phyloP scores from a whole-genome alignment of 306 rosid genomes.

The Inga laurina region DNA sequence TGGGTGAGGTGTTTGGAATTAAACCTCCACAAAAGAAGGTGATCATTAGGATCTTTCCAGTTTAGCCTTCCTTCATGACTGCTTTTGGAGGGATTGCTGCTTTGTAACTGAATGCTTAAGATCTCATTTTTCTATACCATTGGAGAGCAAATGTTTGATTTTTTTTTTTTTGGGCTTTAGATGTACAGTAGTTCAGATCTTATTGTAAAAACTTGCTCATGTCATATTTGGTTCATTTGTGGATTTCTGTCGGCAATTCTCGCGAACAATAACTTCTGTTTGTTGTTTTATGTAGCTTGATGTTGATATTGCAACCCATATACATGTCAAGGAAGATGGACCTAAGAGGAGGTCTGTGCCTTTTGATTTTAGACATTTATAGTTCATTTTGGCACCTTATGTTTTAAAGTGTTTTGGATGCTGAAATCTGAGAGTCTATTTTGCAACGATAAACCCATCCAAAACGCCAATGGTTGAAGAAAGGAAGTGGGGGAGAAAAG shows the following conservation, averaged over 20 bases:
- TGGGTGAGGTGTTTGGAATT: slow-evolving; percentile 98
- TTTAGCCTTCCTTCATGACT: slow-evolving; percentile 13
- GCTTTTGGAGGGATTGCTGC: neutral
- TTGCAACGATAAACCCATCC: neutral
- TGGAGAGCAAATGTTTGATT: slow-evolving; percentile 12
- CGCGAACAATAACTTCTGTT: slow-evolving; percentile 18
- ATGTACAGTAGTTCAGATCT: neutral
- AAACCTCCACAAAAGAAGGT: slow-evolving; percentile 90
- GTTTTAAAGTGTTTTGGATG: neutral
- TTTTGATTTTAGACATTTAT: slow-evolving; percentile 23
- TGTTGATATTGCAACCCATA: slow-evolving; percentile 74
- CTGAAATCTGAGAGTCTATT: neutral
- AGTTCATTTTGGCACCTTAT: slow-evolving; percentile 5
- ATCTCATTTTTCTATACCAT: neutral
- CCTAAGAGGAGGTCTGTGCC: slow-evolving; percentile 84
- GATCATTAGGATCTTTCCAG: slow-evolving; percentile 29
- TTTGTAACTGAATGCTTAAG: neutral
- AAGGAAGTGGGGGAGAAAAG: neutral
- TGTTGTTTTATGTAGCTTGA: slow-evolving; percentile 60
- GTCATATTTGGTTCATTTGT: slow-evolving; percentile 20
- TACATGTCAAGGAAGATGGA: slow-evolving; percentile 86
- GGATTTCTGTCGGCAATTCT: slow-evolving; percentile 7
- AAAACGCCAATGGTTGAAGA: neutral
- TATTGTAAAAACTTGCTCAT: slow-evolving; percentile 1
- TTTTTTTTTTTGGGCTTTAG: neutral